Conservation (phyloP, 1,284 basidiomycete species). For the Papiliotrema laurentii region DNA sequence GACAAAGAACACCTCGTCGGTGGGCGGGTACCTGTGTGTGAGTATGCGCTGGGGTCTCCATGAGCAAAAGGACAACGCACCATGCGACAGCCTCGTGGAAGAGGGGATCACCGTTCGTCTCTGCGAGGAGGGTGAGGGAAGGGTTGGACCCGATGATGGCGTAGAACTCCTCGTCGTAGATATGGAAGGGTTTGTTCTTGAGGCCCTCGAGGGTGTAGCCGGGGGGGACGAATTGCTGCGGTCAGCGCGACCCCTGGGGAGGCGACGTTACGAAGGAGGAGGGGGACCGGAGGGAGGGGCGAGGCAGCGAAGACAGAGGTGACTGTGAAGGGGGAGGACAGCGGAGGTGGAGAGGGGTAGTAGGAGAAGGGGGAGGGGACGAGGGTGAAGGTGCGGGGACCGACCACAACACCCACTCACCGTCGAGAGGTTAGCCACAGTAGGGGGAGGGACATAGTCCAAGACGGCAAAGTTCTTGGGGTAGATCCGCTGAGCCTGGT, state of each 20-base stretch:
- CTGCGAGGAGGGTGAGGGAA: constrained; percentile 57
- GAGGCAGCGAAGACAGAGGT: too few relatives aligned
- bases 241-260: too few relatives aligned
- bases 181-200: constrained; percentile 54
- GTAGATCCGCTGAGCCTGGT: constrained; percentile 32
- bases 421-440: constrained; percentile 20
- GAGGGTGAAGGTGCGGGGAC: too few relatives aligned
- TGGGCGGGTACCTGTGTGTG: constrained; percentile 48
- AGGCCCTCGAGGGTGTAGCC: constrained; percentile 23
- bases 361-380: too few relatives aligned
- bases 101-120: constrained; percentile 57
- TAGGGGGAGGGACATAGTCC: constrained; percentile 20
- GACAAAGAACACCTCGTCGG: constrained; percentile 57
- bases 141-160: constrained; percentile 58
- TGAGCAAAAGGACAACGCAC: constrained; percentile 13
- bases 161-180: constrained; percentile 61
- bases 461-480: constrained; percentile 30
- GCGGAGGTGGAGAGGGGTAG: too few relatives aligned
- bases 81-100: constrained; percentile 72
- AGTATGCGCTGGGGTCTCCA: background rate
- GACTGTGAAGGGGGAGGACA: too few relatives aligned
- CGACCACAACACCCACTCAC: constrained; percentile 20
- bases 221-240: constrained; percentile 38
- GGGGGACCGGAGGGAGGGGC: too few relatives aligned
- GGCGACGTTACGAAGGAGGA: too few relatives aligned